Conservation (phyloP, 2,329 filamentous ascomycete species). For the Pseudogymnoascus sp. region DNA sequence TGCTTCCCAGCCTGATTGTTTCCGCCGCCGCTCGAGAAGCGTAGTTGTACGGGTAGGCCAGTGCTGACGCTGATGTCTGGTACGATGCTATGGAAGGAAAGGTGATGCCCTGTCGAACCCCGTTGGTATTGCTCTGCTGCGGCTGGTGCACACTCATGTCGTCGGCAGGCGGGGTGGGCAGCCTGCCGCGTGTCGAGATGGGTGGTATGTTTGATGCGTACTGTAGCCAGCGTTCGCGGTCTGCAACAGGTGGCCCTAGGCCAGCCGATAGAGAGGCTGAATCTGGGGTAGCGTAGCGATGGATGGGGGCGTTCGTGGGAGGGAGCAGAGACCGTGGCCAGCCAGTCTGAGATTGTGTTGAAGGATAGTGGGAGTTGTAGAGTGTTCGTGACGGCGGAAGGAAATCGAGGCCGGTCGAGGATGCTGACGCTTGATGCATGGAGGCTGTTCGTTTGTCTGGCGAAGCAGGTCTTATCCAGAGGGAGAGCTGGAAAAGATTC, state of each 20-base stretch:
- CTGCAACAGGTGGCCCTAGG: not conserved
- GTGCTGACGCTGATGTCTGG: conserved; percentile 13
- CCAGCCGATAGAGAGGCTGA: not conserved
- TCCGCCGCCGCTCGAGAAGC: conserved; percentile 20
- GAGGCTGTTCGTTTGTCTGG: conserved; percentile 14
- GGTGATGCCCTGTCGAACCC: conserved; percentile 34
- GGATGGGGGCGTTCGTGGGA: not conserved
- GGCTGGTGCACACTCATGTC: conserved; percentile 45
- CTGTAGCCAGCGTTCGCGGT: conserved; percentile 15
- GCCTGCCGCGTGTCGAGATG: conserved; percentile 29
- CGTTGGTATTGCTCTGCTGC: conserved; percentile 40
- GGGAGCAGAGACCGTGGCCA: conserved; percentile 5
- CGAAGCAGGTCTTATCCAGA: not conserved
- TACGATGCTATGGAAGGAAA: conserved; percentile 17
- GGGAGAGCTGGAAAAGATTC: not conserved
- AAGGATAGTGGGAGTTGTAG: conserved; percentile 1
- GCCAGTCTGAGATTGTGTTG: conserved; percentile 5
- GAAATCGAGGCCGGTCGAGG: conserved; percentile 26
- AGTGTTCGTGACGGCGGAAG: conserved; percentile 17
- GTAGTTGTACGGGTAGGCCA: conserved; percentile 14
- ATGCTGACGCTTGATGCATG: conserved; percentile 29
- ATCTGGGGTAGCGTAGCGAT: not conserved
- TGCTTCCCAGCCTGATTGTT: conserved; percentile 13
- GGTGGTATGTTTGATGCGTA: conserved; percentile 19
- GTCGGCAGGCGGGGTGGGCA: conserved; percentile 46